A percentile compares a stretch with the other conserved stretches of the same genome.
These are phyloP conservation scores for Sisymbrium altissimum DNA, from an alignment of 345 rosid species.

Conservation along the genomic window DNA sequence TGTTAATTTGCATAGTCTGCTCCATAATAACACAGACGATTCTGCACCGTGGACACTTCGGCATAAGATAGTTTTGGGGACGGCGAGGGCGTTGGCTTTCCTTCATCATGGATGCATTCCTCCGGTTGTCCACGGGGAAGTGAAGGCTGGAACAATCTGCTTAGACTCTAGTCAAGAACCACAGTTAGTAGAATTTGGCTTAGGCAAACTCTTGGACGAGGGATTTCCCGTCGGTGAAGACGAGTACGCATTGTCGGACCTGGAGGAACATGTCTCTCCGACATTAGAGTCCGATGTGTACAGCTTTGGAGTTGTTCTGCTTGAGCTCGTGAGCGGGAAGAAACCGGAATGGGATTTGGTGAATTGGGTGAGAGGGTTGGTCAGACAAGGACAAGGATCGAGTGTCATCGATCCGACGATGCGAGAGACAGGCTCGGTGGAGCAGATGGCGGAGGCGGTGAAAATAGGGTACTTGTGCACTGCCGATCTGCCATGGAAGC, in stretches of 20 bases:
- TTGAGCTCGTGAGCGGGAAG: conserved; percentile 80
- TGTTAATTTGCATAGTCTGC: conserved; percentile 68
- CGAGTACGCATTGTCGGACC: conserved; percentile 66
- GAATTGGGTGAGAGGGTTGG: conserved; percentile 74
- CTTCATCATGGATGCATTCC: conserved; percentile 94
- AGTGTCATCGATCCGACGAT: conserved; percentile 65
- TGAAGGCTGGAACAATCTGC: conserved; percentile 72
- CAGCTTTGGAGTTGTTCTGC: conserved; percentile 79
- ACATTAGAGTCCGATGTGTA: conserved; percentile 82
- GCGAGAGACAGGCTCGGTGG: conserved; percentile 41
- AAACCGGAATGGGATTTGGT: conserved; percentile 60
- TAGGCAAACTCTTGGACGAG: conserved; percentile 68
- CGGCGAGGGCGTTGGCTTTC: conserved; percentile 85
- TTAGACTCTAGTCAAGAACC: conserved; percentile 80
- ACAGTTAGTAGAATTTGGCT: conserved; percentile 76
- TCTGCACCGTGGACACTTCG: conserved; percentile 72
- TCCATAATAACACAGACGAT: conserved; percentile 45
- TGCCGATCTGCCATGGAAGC: conserved; percentile 75
- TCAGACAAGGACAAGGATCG: conserved; percentile 52
- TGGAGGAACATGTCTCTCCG: conserved; percentile 31
- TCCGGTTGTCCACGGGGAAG: conserved; percentile 81
- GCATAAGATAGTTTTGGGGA: conserved; percentile 55
- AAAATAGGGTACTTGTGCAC: conserved; percentile 92
- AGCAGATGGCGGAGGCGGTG: conserved; percentile 71
- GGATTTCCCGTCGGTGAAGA: conserved; percentile 56